Evolutionary conservation across 257 asterid genomes (phyloP).

Genomic region (Cruciata laevipes): DNA sequence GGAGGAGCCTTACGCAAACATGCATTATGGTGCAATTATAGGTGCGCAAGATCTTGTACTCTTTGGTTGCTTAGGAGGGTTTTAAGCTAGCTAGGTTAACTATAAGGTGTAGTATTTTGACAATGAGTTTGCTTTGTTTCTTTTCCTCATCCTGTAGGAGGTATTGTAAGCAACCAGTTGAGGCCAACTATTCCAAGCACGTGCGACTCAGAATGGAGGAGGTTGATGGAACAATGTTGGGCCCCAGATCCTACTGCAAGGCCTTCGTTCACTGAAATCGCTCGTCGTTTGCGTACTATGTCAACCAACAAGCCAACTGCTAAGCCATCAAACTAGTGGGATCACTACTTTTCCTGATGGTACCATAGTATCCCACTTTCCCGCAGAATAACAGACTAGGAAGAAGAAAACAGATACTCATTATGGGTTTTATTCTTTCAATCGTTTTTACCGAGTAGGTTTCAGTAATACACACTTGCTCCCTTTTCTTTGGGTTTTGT

Average conservation of each 20-base stretch:
- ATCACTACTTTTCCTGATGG: neutral
- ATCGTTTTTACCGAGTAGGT: neutral
- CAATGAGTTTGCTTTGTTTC: neutral
- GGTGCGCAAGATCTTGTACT: constrained; percentile 27
- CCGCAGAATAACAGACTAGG: neutral
- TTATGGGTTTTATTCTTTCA: neutral
- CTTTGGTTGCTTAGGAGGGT: neutral
- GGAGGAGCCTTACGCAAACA: constrained; percentile 92
- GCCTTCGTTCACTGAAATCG: constrained; percentile 80
- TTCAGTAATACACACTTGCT: neutral
- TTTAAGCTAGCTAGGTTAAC: neutral
- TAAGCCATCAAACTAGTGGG: constrained; percentile 18
- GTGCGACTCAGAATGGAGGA: constrained; percentile 89
- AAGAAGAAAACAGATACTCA: neutral
- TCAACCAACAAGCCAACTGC: constrained; percentile 42
- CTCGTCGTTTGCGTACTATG: constrained; percentile 68
- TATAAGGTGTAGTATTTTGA: neutral
- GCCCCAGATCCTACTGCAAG: constrained; percentile 74
- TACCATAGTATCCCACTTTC: neutral
- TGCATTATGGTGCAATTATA: constrained; percentile 95
- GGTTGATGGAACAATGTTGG: constrained; percentile 90
- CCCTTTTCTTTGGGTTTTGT: neutral
- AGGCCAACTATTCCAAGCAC: constrained; percentile 83
- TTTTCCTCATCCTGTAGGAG: constrained; percentile 41
- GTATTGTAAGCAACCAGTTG: constrained; percentile 82